These are phyloP conservation scores for Fraxinus americana DNA, from an alignment of 257 asterid genomes.

Conservation along the genomic window DNA sequence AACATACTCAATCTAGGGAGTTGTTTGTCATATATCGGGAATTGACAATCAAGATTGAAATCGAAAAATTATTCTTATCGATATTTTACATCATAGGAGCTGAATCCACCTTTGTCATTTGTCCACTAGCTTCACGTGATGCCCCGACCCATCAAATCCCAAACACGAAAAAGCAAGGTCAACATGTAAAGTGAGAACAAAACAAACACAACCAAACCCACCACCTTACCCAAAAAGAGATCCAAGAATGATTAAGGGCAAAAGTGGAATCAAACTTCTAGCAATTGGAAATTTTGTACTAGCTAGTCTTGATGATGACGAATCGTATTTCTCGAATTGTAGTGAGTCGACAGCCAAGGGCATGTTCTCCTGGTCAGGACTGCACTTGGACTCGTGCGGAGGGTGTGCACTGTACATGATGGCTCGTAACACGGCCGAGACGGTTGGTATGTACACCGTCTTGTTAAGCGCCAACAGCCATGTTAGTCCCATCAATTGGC, in stretches of 20 bases:
- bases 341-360: constrained; percentile 95
- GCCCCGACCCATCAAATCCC: constrained; percentile 35
- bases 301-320: constrained; percentile 43
- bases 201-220: constrained; percentile 21
- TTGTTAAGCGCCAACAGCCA: constrained; percentile 98
- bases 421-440: constrained; percentile 97
- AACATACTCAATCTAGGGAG: constrained; percentile 17
- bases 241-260: constrained; percentile 48
- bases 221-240: constrained; percentile 30
- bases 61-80: too few species aligned
- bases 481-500: constrained; percentile 98
- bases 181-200: constrained; percentile 24
- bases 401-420: constrained; percentile 94
- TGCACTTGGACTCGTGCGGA: constrained; percentile 78
- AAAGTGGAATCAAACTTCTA: constrained; percentile 32
- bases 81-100: constrained; percentile 37
- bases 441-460: constrained; percentile 95
- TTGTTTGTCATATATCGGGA: too few species aligned
- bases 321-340: constrained; percentile 62
- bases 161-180: constrained; percentile 23
- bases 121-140: constrained; percentile 69
- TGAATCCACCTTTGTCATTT: constrained; percentile 47
- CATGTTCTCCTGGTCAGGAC: constrained; percentile 99
- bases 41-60: too few species aligned
- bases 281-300: background rate